Percentiles rank a stretch among this genome's conserved stretches.
phyloP scores from a whole-genome alignment of 2,329 filamentous ascomycete species.

The Aspergillus unguis region DNA sequence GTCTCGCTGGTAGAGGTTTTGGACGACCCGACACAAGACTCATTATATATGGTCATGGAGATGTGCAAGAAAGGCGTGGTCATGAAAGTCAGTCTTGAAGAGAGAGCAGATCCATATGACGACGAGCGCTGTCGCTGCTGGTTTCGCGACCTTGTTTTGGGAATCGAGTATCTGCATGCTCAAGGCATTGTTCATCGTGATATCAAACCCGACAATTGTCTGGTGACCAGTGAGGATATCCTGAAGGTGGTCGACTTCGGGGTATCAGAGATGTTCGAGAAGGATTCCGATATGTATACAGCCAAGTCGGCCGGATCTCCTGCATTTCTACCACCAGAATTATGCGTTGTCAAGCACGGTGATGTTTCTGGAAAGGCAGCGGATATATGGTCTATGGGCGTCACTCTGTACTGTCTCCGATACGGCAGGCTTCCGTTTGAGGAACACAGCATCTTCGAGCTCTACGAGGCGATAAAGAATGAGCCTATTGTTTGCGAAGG shows the following conservation, averaged over 20 bases:
- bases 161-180: conserved; percentile 91
- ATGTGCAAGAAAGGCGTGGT: conserved; percentile 98
- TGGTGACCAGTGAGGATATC: conserved; percentile 86
- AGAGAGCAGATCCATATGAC: conserved; percentile 75
- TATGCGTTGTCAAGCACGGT: conserved; percentile 82
- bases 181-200: conserved; percentile 95
- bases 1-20: conserved; percentile 90
- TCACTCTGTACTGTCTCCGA: conserved; percentile 86
- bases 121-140: conserved; percentile 80
- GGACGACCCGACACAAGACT: conserved; percentile 93
- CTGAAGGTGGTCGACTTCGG: conserved; percentile 97
- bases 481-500: conserved; percentile 62
- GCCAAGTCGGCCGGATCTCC: conserved; percentile 92
- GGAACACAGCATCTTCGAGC: conserved; percentile 71
- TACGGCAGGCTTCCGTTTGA: conserved; percentile 89
- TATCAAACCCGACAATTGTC: conserved; percentile 95
- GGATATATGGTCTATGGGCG: conserved; percentile 98
- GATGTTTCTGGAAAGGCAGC: conserved; percentile 84
- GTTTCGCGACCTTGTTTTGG: conserved; percentile 92
- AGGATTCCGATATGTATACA: conserved; percentile 80
- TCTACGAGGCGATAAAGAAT: conserved; percentile 82
- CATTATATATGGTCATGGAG: conserved; percentile 96
- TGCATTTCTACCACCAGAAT: conserved; percentile 88
- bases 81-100: conserved; percentile 90
- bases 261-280: conserved; percentile 98